Evolutionary conservation across 2,329 filamentous ascomycete genomes (phyloP).

Genomic region (Aspergillus fijiensis): DNA sequence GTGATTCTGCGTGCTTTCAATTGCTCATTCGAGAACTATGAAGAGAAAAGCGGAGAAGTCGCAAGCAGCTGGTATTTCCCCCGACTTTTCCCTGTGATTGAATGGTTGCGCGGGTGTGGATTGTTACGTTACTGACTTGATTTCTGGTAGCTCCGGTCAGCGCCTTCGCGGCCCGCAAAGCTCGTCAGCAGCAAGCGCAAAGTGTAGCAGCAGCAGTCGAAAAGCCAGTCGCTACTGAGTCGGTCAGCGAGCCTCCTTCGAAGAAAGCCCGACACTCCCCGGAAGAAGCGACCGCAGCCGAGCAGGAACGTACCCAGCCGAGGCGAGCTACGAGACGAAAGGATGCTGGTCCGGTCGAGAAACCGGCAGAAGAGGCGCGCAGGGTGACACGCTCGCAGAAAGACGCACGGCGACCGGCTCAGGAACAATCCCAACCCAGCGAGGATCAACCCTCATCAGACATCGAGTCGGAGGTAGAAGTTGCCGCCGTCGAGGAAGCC

Average conservation of each 20-base stretch:
- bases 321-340: conserved; percentile 24
- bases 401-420: not conserved
- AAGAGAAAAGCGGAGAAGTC: conserved; percentile 43
- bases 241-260: conserved; percentile 32
- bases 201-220: conserved; percentile 18
- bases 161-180: conserved; percentile 45
- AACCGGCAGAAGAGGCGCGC: conserved; percentile 11
- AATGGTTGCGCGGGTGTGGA: not conserved
- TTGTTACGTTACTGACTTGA: conserved; percentile 11
- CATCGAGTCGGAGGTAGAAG: conserved; percentile 21
- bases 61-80: conserved; percentile 30
- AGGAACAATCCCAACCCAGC: not conserved
- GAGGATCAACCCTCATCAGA: conserved; percentile 16
- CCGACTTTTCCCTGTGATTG: not conserved
- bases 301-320: conserved; percentile 18
- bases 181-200: conserved; percentile 37
- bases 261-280: conserved; percentile 36
- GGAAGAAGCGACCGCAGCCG: conserved; percentile 19
- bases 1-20: not conserved
- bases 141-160: conserved; percentile 37
- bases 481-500: conserved; percentile 20
- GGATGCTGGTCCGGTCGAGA: conserved; percentile 15
- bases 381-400: conserved; percentile 8
- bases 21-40: conserved; percentile 21
- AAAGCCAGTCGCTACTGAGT: conserved; percentile 19